Base-by-base conservation (phyloP, 169 alveolate genomes). In the Cryptosporidium viatorum region DNA sequence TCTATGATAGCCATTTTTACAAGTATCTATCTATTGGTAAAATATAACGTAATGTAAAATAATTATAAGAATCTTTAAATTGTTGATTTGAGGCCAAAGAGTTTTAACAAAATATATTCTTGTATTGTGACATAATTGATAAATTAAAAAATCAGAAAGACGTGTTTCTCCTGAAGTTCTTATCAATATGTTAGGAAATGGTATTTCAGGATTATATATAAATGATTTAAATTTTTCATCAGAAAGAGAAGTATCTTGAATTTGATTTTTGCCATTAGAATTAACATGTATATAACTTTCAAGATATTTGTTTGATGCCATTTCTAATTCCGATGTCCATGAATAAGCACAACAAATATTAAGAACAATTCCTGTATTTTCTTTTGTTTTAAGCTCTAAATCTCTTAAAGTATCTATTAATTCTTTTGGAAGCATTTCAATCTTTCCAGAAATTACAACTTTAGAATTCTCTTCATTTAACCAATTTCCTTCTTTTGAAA, bases 141-240 rank as follows among this genome's bases (percentile, higher is more conserved):
- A 96, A 39, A 96, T 68, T 68, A 96, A 93, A 74, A 95, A 96
- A 75, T 96, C 98, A 9, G 98, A 96, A 29, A 96, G 93, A 48
- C 98, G 73, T 55, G 96, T 91, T 62, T 93, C 98, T 1, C 98
- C 98, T 4, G 98, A 96, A 4, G 98, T 96, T 71, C 98, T 91
- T 45, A 96, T 93, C 35, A 96, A 75, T 51, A 96, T 84, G 26
- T 95, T 91, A n/a, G 98, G 98, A 14, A 95, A 95, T 35, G 95
- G 95, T 18, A 62, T 89, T 86, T 68, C 95, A 87, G 35, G 95
- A 80, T 43, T 84, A 92, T 59, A 96, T 93, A 70, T 85, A 70
- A 21, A 84, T 67, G 68, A 86, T 92, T 73, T 94, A 93, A 45
- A 60, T 29, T 14, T 35, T 43, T 60, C 68, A 51, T 67, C 84